Percentiles rank a stretch among this genome's conserved stretches.
Evolutionary conservation across 2,329 filamentous ascomycete species (phyloP).

Genomic region (Aspergillus sp.): DNA sequence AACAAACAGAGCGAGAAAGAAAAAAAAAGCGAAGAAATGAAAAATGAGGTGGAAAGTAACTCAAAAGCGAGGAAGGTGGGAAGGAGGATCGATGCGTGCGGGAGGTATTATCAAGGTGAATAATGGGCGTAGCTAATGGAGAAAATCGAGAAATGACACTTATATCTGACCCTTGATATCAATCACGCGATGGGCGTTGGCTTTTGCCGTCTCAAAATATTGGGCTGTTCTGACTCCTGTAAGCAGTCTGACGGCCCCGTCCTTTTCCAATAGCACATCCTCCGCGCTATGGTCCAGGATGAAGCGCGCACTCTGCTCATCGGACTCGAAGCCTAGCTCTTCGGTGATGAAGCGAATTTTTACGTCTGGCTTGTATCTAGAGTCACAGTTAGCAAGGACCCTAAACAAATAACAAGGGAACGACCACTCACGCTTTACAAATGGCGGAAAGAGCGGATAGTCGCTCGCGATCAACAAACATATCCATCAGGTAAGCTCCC

Average conservation of each 20-base stretch:
- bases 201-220: slow-evolving; percentile 72
- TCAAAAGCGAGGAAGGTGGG: background rate
- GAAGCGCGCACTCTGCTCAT: slow-evolving; percentile 87
- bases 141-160: slow-evolving; percentile 10
- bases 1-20: background rate
- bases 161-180: slow-evolving; percentile 95
- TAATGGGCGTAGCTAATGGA: slow-evolving; percentile 3
- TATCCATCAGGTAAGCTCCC: slow-evolving; percentile 98
- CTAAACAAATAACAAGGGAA: background rate
- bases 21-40: background rate
- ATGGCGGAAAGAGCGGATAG: slow-evolving; percentile 87
- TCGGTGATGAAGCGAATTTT: slow-evolving; percentile 89
- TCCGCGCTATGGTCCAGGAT: slow-evolving; percentile 77
- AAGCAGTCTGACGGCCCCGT: slow-evolving; percentile 70
- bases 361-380: slow-evolving; percentile 88
- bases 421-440: slow-evolving; percentile 77
- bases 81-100: background rate
- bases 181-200: slow-evolving; percentile 76
- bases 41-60: background rate
- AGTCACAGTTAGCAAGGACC: slow-evolving; percentile 47
- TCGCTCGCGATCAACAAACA: slow-evolving; percentile 94
- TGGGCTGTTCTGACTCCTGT: slow-evolving; percentile 70
- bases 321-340: slow-evolving; percentile 92
- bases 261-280: slow-evolving; percentile 72
- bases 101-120: background rate